These are phyloP conservation scores for Mycena latifolia DNA, from an alignment of 768 basidiomycete species.

Conservation along the genomic window DNA sequence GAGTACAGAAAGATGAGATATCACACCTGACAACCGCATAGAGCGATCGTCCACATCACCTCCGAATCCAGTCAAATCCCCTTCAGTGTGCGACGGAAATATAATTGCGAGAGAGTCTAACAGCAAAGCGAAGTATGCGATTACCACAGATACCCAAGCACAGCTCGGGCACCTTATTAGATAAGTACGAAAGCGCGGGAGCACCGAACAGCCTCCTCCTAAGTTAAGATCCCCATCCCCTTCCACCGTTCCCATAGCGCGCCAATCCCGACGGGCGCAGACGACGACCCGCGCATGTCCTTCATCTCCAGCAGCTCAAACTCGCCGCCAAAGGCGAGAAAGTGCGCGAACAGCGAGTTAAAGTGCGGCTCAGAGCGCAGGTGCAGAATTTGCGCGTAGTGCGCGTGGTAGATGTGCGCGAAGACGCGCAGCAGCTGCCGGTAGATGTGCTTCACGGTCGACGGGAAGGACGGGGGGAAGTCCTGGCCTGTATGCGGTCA, in stretches of 20 bases:
- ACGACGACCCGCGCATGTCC: conserved; percentile 82
- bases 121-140: conserved; percentile 5
- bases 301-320: conserved; percentile 92
- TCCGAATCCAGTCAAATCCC: neutral
- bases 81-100: neutral
- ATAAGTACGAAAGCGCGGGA: conserved; percentile 8
- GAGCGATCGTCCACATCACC: conserved; percentile 3
- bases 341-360: conserved; percentile 98
- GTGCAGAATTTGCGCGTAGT: conserved; percentile 92
- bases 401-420: conserved; percentile 96
- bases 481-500: conserved; percentile 71
- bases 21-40: conserved; percentile 17
- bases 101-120: neutral
- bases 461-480: conserved; percentile 90
- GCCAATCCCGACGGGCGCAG: conserved; percentile 76
- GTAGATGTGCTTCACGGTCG: conserved; percentile 93
- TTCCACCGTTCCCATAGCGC: conserved; percentile 91
- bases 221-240: conserved; percentile 82
- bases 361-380: conserved; percentile 95
- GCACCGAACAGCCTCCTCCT: neutral
- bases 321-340: conserved; percentile 94
- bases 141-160: conserved; percentile 20
- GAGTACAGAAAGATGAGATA: conserved; percentile 9
- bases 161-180: conserved; percentile 27
- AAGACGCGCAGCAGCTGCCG: conserved; percentile 97